phyloP scores from a whole-genome alignment of 192 early-diverging fungal species.

The Coemansia sp. region DNA sequence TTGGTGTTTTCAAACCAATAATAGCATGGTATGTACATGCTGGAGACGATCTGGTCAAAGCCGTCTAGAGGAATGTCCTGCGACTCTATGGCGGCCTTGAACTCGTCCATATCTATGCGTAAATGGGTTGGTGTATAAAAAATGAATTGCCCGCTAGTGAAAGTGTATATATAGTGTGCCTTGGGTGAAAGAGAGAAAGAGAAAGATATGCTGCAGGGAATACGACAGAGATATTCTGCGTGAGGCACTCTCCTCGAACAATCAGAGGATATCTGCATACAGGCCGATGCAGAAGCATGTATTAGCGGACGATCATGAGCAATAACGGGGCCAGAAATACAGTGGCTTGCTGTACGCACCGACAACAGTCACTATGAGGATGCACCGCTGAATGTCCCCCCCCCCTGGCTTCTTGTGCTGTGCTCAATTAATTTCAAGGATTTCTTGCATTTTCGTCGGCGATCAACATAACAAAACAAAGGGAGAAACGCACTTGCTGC shows the following conservation, averaged over 20 bases:
- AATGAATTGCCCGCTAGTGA: neutral
- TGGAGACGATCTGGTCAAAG: constrained; percentile 14
- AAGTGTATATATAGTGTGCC: neutral
- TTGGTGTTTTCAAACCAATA: constrained; percentile 19
- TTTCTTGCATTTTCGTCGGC: too few species aligned
- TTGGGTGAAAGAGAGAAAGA: neutral
- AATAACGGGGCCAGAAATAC: too few species aligned
- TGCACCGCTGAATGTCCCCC: too few species aligned
- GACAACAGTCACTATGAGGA: too few species aligned
- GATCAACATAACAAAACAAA: neutral
- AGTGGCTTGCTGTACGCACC: too few species aligned
- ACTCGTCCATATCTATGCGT: constrained; percentile 6
- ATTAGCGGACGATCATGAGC: neutral
- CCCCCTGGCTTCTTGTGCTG: too few species aligned
- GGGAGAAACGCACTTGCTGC: neutral
- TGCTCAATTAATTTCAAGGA: too few species aligned
- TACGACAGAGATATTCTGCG: neutral
- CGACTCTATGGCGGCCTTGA: neutral
- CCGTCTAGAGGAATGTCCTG: constrained; percentile 6
- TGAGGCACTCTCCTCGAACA: neutral
- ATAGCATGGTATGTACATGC: constrained; percentile 13
- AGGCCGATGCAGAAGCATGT: neutral
- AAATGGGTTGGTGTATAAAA: neutral
- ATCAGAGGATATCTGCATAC: neutral
- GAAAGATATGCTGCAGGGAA: neutral